Evolutionary conservation across 2,329 filamentous ascomycete genomes (phyloP).

Genomic region (Trichoderma guizhouense): DNA sequence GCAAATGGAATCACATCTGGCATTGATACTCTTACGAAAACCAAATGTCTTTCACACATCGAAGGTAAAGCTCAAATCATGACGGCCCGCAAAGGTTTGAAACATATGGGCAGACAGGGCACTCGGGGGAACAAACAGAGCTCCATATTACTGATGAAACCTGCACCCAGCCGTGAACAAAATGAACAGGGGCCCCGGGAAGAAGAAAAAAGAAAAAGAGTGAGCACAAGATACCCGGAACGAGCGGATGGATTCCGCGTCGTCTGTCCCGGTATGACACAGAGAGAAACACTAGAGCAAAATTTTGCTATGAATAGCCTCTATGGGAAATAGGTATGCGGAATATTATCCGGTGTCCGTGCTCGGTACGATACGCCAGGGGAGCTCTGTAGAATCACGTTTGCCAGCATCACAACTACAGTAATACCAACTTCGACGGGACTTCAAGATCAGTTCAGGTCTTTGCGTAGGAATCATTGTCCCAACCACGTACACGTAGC

Average conservation of each 20-base stretch:
- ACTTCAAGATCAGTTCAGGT: not conserved
- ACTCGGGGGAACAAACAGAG: not conserved
- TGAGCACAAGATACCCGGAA: not conserved
- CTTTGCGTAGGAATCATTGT: not conserved
- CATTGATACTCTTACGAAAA: not conserved
- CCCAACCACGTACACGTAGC: not conserved
- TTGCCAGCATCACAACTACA: not conserved
- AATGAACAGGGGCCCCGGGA: not conserved
- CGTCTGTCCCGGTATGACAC: not conserved
- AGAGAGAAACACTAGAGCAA: not conserved
- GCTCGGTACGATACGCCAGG: not conserved
- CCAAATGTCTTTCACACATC: not conserved
- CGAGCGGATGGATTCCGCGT: not conserved
- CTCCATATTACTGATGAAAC: not conserved
- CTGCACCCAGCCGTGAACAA: not conserved
- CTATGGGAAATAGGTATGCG: not conserved
- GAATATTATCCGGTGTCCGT: not conserved
- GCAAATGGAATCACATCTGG: not conserved
- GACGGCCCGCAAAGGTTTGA: not conserved
- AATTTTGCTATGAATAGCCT: not conserved
- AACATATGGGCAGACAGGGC: not conserved
- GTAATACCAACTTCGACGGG: not conserved
- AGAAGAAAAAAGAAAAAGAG: not conserved
- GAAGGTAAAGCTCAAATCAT: not conserved
- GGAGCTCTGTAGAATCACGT: not conserved